phyloP scores from a whole-genome alignment of 768 basidiomycete genomes.

The Trametes meyenii region DNA sequence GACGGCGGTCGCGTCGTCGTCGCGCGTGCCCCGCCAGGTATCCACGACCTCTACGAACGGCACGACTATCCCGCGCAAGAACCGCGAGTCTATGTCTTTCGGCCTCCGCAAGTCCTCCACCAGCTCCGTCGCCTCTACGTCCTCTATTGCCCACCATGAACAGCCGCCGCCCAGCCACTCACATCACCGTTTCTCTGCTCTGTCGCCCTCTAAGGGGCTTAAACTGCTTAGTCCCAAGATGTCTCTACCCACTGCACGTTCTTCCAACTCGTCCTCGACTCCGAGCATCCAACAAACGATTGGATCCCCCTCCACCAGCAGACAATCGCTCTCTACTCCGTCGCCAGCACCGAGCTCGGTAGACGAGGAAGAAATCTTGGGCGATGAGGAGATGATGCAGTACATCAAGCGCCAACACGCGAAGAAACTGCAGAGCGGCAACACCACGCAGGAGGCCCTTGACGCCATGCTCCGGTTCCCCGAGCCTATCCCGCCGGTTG shows the following conservation, averaged over 20 bases:
- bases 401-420: slow-evolving; percentile 91
- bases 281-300: slow-evolving; percentile 58
- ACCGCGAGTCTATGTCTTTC: slow-evolving; percentile 81
- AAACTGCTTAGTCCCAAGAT: slow-evolving; percentile 83
- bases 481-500: slow-evolving; percentile 76
- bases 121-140: slow-evolving; percentile 72
- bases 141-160: slow-evolving; percentile 47
- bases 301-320: slow-evolving; percentile 67
- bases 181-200: slow-evolving; percentile 74
- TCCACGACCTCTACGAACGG: slow-evolving; percentile 49
- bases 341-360: slow-evolving; percentile 78
- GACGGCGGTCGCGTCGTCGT: slow-evolving; percentile 44
- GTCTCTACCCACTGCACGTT: slow-evolving; percentile 58
- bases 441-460: slow-evolving; percentile 80
- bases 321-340: slow-evolving; percentile 79
- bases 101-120: slow-evolving; percentile 83
- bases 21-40: slow-evolving; percentile 69
- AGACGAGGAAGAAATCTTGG: slow-evolving; percentile 85
- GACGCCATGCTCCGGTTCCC: slow-evolving; percentile 92
- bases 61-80: slow-evolving; percentile 62
- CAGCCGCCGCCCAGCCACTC: slow-evolving; percentile 36
- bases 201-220: slow-evolving; percentile 83
- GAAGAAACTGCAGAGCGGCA: slow-evolving; percentile 79
- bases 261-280: slow-evolving; percentile 49
- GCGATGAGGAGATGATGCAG: slow-evolving; percentile 96